Evolutionary conservation across 2,329 filamentous ascomycete species (phyloP), one percentile per base, ranked within the genome.

Genomic region (Rhynchosporium secalis): DNA sequence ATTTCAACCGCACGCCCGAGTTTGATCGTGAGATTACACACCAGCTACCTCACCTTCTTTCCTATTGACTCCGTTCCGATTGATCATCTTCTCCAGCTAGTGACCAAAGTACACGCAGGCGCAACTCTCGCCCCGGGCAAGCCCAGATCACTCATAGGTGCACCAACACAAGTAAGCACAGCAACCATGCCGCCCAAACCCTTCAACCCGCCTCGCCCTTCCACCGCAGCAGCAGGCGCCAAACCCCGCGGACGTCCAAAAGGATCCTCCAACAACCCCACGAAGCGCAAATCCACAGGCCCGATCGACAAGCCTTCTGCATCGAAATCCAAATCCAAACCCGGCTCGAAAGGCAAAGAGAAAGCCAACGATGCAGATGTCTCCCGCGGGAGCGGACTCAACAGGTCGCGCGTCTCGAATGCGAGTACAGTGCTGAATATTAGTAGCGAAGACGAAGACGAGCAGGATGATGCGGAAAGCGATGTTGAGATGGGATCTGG

Each of bases 181-280:
- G 7, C 36, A 49, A 56, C 13, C 57, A 73, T 73, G 72, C 66
- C 71, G 28, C 71, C 72, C 13, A 72, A 72, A 63, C 68, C 70
- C 15, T 73, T 73, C 65, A 72, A 73, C 41, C 70, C 72, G 8
- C 72, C 72, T 3, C 67, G 71, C 2, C 70, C 67, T 56, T 59
- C 63, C 31, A 40, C 48, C 31, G 58, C 40, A 20, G n/a, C 45
- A 33, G 15, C 20, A 47, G 13, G 52, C 48, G n/a, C 60, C 29
- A 62, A 62, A 55, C 9, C 60, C 1, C 63, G 63, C 54, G 62
- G 63, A 4, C 54, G 62, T n/a, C 61, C 65, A 3, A 66, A 65
- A 43, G 60, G 57, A 46, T 41, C 58, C 4, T 51, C 54, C 13
- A 62, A 46, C 55, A 54, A 38, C 15, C 36, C 46, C 38, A 60